Evolutionary conservation across 139 green algal genomes (phyloP).

Genomic region (Picochlorum sp.): DNA sequence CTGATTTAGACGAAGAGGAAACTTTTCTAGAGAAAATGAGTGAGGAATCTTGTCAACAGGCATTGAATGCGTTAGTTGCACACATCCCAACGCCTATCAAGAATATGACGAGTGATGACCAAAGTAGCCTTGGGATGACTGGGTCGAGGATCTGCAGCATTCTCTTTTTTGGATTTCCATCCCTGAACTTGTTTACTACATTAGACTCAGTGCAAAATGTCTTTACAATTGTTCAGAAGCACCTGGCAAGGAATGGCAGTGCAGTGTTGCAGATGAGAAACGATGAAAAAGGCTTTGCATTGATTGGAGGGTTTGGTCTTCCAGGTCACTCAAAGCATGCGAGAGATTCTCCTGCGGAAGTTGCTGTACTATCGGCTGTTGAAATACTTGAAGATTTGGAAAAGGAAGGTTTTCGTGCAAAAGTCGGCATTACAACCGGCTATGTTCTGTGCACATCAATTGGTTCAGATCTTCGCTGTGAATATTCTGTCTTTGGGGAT

Average conservation of each 20-base stretch:
- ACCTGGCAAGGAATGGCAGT: constrained; percentile 59
- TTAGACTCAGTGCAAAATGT: constrained; percentile 36
- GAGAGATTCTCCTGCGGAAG: not conserved
- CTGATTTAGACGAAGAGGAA: too few relatives aligned
- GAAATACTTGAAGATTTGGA: not conserved
- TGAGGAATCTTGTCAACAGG: too few relatives aligned
- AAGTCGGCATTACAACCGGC: constrained; percentile 65
- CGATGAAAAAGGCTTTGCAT: constrained; percentile 83
- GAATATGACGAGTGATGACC: not conserved
- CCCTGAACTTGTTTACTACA: constrained; percentile 28
- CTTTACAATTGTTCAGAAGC: constrained; percentile 49
- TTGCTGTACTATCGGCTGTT: constrained; percentile 7
- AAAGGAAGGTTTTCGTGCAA: not conserved
- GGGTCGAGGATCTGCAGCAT: constrained; percentile 65
- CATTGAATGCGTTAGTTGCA: not conserved
- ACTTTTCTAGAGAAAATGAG: too few relatives aligned
- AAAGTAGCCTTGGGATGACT: constrained; percentile 46
- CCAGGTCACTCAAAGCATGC: constrained; percentile 62
- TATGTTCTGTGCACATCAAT: constrained; percentile 72
- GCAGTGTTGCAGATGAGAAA: constrained; percentile 69
- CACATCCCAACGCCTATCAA: not conserved
- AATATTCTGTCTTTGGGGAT: constrained; percentile 84
- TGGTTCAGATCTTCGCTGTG: constrained; percentile 52
- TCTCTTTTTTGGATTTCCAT: constrained; percentile 85
- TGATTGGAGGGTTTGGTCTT: constrained; percentile 74